These are phyloP conservation scores for Silybum marianum DNA, from an alignment of 129 eudicot genomes.

Conservation along the genomic window DNA sequence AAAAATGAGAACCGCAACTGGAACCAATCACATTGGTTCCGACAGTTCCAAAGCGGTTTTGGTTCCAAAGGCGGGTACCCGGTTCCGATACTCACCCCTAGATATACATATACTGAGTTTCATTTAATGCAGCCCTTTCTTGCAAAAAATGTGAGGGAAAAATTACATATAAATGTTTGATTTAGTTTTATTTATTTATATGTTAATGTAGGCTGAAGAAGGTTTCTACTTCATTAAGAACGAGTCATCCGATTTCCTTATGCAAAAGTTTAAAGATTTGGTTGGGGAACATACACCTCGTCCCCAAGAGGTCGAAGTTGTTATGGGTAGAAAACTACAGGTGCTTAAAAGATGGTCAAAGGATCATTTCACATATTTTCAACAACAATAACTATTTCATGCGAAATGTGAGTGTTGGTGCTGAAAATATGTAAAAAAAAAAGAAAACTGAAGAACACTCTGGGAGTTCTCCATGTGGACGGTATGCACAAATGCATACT, in stretches of 20 bases:
- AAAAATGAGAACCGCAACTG: too few species aligned
- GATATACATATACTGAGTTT: too few species aligned
- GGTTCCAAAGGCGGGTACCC: too few species aligned
- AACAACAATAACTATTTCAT: not conserved
- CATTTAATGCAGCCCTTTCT: not conserved
- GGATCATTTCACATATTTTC: not conserved
- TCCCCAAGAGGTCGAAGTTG: slow-evolving; percentile 91
- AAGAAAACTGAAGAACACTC: too few species aligned
- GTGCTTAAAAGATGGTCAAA: slow-evolving; percentile 35
- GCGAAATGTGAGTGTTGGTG: not conserved
- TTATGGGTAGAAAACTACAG: slow-evolving; percentile 95
- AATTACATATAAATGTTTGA: not conserved
- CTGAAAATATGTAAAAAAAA: not conserved
- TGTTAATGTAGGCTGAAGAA: slow-evolving; percentile 72
- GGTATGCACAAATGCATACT: too few species aligned
- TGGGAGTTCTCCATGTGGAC: too few species aligned
- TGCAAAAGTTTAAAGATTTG: slow-evolving; percentile 64
- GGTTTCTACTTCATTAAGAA: slow-evolving; percentile 81
- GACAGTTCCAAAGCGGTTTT: too few species aligned
- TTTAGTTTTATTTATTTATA: too few species aligned
- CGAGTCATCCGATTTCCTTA: slow-evolving; percentile 50
- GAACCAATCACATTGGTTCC: too few species aligned
- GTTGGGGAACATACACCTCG: slow-evolving; percentile 53
- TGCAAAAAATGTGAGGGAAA: not conserved
- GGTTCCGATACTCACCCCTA: too few species aligned